Percentiles rank a stretch among this genome's conserved stretches.
These are phyloP conservation scores for Neonothopanus nambi DNA, from an alignment of 1,284 basidiomycete species.

Conservation along the genomic window DNA sequence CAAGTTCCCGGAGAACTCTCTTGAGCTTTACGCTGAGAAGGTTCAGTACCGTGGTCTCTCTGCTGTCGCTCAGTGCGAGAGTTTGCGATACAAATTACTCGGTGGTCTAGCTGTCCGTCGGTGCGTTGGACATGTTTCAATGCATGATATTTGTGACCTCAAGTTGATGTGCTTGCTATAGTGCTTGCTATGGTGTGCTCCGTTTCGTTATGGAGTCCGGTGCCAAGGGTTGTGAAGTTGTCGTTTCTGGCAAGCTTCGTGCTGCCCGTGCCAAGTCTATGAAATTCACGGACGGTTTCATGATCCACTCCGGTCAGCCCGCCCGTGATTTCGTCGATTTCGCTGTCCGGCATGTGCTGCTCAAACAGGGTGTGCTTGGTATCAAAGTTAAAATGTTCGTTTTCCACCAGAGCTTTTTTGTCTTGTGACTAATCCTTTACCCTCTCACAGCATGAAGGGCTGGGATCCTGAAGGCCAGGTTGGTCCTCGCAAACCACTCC, in stretches of 20 bases:
- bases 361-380: constrained; percentile 98
- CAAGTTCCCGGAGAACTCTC: constrained; percentile 98
- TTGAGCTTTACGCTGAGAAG: constrained; percentile 99
- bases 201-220: constrained; percentile 99
- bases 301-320: constrained; percentile 99
- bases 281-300: constrained; percentile 99
- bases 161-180: constrained; percentile 30
- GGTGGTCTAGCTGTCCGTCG: constrained; percentile 99
- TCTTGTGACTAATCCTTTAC: background rate
- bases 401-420: background rate
- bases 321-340: constrained; percentile 96
- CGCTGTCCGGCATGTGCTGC: constrained; percentile 97
- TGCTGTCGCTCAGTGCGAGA: constrained; percentile 99
- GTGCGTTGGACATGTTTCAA: constrained; percentile 48
- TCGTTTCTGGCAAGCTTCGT: constrained; percentile 99
- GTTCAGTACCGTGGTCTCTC: constrained; percentile 99
- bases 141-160: constrained; percentile 15
- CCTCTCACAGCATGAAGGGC: constrained; percentile 83
- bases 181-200: constrained; percentile 99
- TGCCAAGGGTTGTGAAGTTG: constrained; percentile 99
- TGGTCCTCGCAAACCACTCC: constrained; percentile 93
- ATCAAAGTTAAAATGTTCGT: constrained; percentile 99
- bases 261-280: constrained; percentile 99
- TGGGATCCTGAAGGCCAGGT: constrained; percentile 88
- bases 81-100: constrained; percentile 97